phyloP scores from a whole-genome alignment of 768 basidiomycete species.

The Cystofilobasidium ferigula region DNA sequence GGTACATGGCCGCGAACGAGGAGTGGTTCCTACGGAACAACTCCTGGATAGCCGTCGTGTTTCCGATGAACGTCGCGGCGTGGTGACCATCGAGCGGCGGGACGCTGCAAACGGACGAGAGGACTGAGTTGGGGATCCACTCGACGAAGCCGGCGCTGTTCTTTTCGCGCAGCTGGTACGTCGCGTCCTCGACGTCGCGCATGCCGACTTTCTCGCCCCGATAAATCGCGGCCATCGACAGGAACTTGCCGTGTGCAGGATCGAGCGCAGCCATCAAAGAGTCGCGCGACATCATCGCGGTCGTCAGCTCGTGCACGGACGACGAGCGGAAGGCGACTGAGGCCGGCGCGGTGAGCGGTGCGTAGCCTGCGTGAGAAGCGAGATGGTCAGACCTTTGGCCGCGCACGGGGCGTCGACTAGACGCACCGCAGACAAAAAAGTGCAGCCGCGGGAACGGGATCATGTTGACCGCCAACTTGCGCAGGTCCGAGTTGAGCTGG shows the following conservation, averaged over 20 bases:
- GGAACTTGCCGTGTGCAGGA: constrained; percentile 52
- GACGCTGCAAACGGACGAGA: constrained; percentile 42
- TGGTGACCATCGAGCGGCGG: constrained; percentile 89
- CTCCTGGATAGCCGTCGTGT: constrained; percentile 93
- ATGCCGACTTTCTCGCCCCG: constrained; percentile 72
- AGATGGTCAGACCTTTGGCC: no score
- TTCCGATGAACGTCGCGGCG: constrained; percentile 77
- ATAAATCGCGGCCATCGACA: constrained; percentile 89
- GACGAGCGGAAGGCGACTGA: constrained; percentile 83
- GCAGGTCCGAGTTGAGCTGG: constrained; percentile 38
- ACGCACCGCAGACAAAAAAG: no score
- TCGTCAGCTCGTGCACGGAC: constrained; percentile 90
- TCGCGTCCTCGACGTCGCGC: constrained; percentile 65
- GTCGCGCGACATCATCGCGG: constrained; percentile 99
- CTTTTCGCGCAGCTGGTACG: constrained; percentile 59
- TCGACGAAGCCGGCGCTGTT: constrained; percentile 20
- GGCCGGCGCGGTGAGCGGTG: not conserved
- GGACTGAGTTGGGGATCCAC: constrained; percentile 42
- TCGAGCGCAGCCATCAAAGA: constrained; percentile 59
- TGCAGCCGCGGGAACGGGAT: constrained; percentile 93
- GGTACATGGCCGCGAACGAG: constrained; percentile 96
- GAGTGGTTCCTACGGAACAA: constrained; percentile 97
- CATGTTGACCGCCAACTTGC: constrained; percentile 39
- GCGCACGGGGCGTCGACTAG: no score
- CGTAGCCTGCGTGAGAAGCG: not conserved